Evolutionary conservation across 306 rosid genomes (phyloP), one percentile per base, ranked within the genome.

Genomic region (Lathyrus oleraceus): DNA sequence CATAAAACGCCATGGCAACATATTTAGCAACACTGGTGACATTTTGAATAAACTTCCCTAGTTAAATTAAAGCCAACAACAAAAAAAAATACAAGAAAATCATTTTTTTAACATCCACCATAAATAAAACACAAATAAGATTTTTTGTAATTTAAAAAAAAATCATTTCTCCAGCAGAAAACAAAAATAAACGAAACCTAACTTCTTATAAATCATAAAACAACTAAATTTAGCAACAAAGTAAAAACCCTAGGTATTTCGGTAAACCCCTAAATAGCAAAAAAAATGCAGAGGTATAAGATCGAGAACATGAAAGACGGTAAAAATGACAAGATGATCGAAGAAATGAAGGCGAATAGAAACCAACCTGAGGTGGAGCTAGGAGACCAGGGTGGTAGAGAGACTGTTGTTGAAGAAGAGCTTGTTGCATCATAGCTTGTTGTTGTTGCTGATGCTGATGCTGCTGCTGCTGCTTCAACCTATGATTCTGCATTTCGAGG

Each of bases 351-450:
- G 44, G 7, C 9, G 27, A 57, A 67, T 5, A 19, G 58, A 67
- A 35, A 23, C 58, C 74, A 77, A 94, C 98, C 98, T 94, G 98
- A 56, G 98, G 97, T 12, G 97, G 96, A 87, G 98, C 98, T 35
- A 94, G 23, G 45, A 94, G 91, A 53, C 95, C 98, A 13, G 98
- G 97, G 63, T 94, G 98, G 79, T 94, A 94, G 76, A 94, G 87
- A 68, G 98, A 87, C 48, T 94, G 98, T 58, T 94, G 98, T 74
- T 94, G 98, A 25, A 94, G 89, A 63, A 94, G 90, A 75, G 98
- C 97, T 71, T 94, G 98, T 44, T 94, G 98, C 96, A 94, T 90
- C 92, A 94, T 79, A 84, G 97, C 97, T 83, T 94, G 98, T 21
- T 92, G 97, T 6, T 91, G 97, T 8, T 91, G 97, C 56, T 91